Evolutionary conservation across 1,284 basidiomycete species (phyloP), one percentile per base, ranked within the genome.

Genomic region (Ganoderma sp.): DNA sequence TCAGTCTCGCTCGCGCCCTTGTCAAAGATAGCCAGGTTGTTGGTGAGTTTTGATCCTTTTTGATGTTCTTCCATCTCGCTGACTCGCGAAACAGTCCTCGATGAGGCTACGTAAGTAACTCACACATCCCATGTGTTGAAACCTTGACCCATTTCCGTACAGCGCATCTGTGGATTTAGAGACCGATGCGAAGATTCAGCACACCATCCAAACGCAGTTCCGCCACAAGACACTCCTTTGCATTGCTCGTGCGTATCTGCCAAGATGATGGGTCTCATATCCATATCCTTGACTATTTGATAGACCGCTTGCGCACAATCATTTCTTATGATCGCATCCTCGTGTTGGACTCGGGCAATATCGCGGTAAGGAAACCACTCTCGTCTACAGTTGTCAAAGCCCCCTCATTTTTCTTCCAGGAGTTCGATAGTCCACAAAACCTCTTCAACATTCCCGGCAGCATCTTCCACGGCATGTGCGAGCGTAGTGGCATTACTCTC

Each of bases 261-360:
- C 39, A 8, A 19, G 10, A 37, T 32, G 28, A 56, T 34, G 12
- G 12, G 22, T 60, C 41, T 25, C 45, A 28, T 52, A 22, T 56
- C 28, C 45, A 19, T 52, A 22, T 56, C 28, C 22, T 34, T 56
- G 39, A 41, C 15, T 56, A n/a, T 63, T 22, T 73, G 10, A 5
- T 32, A 90, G 86, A 90, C 79, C 87, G 90, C 41, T 81, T 95
- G 45, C 84, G 90, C 64, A 96, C 94, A 0, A 95, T 96, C 74
- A 84, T 96, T 65, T 85, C 85, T 0, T 95, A 94, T 76, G 93
- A 96, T 79, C 81, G 89, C 15, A 92, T 95, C 67, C 84, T 88
- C 42, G 88, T 90, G 0, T 78, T 97, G 74, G 89, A 93, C 71
- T 84, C 87, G 41, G 95, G 95, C 0, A 79, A 79, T 25, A 85